phyloP scores from a whole-genome alignment of 306 rosid genomes.

The Hylodesmum podocarpum region DNA sequence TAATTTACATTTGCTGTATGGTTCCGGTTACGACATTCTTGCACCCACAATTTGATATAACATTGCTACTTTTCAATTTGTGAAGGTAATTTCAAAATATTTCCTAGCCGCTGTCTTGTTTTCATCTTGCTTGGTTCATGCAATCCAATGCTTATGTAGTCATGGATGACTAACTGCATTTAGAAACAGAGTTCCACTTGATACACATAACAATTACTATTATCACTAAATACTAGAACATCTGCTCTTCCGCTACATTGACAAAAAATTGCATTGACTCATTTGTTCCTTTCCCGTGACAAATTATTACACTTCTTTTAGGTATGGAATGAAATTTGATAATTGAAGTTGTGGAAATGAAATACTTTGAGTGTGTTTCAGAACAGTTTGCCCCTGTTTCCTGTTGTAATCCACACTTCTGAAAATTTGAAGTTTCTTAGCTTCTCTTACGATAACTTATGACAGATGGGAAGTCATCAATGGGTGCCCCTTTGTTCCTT shows the following conservation, averaged over 20 bases:
- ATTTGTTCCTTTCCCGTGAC: neutral
- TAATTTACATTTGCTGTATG: slow-evolving; percentile 4
- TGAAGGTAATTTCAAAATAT: slow-evolving; percentile 7
- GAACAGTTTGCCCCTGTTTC: slow-evolving; percentile 13
- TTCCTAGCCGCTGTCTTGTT: neutral
- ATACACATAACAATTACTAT: neutral
- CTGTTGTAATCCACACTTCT: neutral
- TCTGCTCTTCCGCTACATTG: neutral
- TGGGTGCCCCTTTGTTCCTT: neutral
- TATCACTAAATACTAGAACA: neutral
- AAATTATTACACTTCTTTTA: neutral
- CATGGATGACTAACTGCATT: neutral
- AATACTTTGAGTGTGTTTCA: neutral
- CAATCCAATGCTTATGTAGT: neutral
- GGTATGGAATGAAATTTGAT: neutral
- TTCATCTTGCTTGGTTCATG: slow-evolving; percentile 20
- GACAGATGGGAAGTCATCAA: neutral
- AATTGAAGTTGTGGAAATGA: neutral
- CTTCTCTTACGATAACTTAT: neutral
- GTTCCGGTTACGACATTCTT: neutral
- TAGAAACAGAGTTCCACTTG: slow-evolving; percentile 8
- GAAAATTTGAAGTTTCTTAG: neutral
- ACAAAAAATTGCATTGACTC: neutral
- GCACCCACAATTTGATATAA: neutral
- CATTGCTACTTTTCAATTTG: slow-evolving; percentile 9